phyloP scores from a whole-genome alignment of 768 basidiomycete genomes.

The Mycena venus region DNA sequence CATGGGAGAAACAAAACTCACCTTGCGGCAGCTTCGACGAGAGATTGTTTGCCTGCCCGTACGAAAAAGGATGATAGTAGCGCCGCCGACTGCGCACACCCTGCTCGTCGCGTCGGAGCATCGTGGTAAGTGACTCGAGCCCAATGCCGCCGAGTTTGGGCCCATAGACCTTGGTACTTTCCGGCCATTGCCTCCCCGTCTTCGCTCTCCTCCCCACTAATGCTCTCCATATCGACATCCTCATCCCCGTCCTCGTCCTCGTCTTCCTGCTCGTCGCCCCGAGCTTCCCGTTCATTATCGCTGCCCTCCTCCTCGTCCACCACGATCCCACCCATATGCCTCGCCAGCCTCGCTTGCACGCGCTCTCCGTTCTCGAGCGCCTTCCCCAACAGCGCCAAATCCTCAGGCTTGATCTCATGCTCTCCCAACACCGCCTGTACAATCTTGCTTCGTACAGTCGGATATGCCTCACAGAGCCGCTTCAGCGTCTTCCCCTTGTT shows the following conservation, averaged over 20 bases:
- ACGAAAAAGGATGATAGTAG: constrained; percentile 57
- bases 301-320: constrained; percentile 35
- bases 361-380: constrained; percentile 6
- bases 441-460: constrained; percentile 57
- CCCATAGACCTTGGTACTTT: constrained; percentile 14
- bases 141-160: constrained; percentile 64
- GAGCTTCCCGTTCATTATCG: constrained; percentile 30
- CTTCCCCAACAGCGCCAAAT: constrained; percentile 46
- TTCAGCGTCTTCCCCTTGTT: constrained; percentile 80
- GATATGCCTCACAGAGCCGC: constrained; percentile 64
- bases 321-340: constrained; percentile 40
- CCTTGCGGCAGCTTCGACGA: constrained; percentile 72
- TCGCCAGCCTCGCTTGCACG: constrained; percentile 34
- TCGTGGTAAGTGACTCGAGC: constrained; percentile 78
- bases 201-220: neutral
- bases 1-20: constrained; percentile 43
- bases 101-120: constrained; percentile 84
- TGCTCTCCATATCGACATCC: constrained; percentile 9
- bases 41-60: constrained; percentile 50
- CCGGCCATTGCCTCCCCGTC: neutral
- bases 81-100: constrained; percentile 68
- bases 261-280: constrained; percentile 22
- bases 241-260: constrained; percentile 14
- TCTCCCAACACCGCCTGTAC: constrained; percentile 60
- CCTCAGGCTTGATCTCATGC: constrained; percentile 66